A percentile compares a stretch with the other conserved stretches of the same genome.
Evolutionary conservation across 2,329 filamentous ascomycete genomes (phyloP).

Genomic region (Penicillium hordei): DNA sequence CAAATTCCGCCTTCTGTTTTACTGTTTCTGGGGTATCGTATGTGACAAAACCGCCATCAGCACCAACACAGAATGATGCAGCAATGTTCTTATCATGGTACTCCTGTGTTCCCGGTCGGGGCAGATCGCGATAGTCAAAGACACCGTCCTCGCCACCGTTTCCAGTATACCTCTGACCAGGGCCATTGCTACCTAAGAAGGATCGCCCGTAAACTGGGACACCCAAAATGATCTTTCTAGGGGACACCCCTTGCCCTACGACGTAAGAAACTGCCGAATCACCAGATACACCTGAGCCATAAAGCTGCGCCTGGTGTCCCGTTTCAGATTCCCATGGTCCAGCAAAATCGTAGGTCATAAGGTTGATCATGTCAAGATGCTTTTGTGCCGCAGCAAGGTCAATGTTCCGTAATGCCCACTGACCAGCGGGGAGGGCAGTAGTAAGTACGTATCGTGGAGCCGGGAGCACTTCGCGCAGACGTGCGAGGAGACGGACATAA

Average conservation of each 20-base stretch:
- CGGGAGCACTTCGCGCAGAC: conserved; percentile 66
- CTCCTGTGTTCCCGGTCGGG: conserved; percentile 62
- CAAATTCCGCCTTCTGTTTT: conserved; percentile 70
- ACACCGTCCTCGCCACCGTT: conserved; percentile 63
- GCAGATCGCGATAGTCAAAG: conserved; percentile 73
- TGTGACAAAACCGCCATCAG: conserved; percentile 73
- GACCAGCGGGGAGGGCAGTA: conserved; percentile 68
- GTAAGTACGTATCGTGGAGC: conserved; percentile 68
- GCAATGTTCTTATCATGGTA: conserved; percentile 65
- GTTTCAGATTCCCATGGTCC: conserved; percentile 67
- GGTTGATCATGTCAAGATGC: conserved; percentile 72
- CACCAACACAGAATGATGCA: conserved; percentile 68
- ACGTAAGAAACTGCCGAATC: conserved; percentile 66
- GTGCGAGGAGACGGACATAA: conserved; percentile 67
- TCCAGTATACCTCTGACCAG: conserved; percentile 60
- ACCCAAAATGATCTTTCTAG: conserved; percentile 71
- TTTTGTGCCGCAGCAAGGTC: conserved; percentile 62
- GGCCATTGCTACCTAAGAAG: conserved; percentile 65
- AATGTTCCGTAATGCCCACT: conserved; percentile 67
- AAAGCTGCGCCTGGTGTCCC: conserved; percentile 76
- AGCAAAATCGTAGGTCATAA: conserved; percentile 79
- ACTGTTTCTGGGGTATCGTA: conserved; percentile 80
- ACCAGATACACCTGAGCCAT: conserved; percentile 60
- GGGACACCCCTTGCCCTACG: conserved; percentile 63
- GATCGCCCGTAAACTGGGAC: conserved; percentile 74